These are phyloP conservation scores for Trametes cinnabarina DNA, from an alignment of 768 basidiomycete genomes.

Conservation along the genomic window DNA sequence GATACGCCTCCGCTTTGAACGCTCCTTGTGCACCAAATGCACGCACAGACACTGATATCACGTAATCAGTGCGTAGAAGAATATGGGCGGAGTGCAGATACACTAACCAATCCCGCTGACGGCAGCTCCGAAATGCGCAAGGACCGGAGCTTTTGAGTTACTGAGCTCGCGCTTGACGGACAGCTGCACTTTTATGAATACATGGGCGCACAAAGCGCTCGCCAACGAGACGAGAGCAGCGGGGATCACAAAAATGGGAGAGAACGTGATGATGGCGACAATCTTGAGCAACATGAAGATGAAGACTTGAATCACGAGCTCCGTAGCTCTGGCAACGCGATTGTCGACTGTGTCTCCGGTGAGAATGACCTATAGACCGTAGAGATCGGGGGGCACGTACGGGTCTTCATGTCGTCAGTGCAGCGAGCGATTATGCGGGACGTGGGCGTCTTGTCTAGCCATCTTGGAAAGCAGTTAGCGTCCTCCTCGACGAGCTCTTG, in stretches of 20 bases:
- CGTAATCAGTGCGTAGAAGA: no score
- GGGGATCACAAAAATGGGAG: slow-evolving; percentile 41
- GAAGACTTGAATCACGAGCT: slow-evolving; percentile 35
- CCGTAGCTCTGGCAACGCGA: slow-evolving; percentile 26
- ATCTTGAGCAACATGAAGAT: slow-evolving; percentile 38
- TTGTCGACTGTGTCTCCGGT: slow-evolving; percentile 32
- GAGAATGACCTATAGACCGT: no score
- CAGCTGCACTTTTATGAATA: slow-evolving; percentile 56
- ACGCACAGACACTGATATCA: slow-evolving; percentile 42
- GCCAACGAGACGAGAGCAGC: slow-evolving; percentile 34
- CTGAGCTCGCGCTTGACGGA: slow-evolving; percentile 56
- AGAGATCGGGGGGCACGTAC: slow-evolving; percentile 11
- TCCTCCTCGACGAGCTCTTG: no score
- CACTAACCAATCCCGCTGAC: slow-evolving; percentile 45
- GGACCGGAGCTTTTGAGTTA: slow-evolving; percentile 45
- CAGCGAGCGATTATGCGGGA: slow-evolving; percentile 43
- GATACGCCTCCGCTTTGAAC: slow-evolving; percentile 39
- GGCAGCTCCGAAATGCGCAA: slow-evolving; percentile 50
- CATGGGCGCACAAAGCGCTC: slow-evolving; percentile 41
- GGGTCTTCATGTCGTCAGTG: slow-evolving; percentile 18
- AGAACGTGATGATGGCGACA: slow-evolving; percentile 36
- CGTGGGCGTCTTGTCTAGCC: slow-evolving; percentile 48
- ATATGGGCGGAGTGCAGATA: no score
- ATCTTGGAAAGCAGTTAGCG: no score
- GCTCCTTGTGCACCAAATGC: slow-evolving; percentile 51